A percentile compares a stretch with the other conserved stretches of the same genome.
Conservation (phyloP, 2,329 filamentous ascomycete species). For the Colletotrichum shisoi region DNA sequence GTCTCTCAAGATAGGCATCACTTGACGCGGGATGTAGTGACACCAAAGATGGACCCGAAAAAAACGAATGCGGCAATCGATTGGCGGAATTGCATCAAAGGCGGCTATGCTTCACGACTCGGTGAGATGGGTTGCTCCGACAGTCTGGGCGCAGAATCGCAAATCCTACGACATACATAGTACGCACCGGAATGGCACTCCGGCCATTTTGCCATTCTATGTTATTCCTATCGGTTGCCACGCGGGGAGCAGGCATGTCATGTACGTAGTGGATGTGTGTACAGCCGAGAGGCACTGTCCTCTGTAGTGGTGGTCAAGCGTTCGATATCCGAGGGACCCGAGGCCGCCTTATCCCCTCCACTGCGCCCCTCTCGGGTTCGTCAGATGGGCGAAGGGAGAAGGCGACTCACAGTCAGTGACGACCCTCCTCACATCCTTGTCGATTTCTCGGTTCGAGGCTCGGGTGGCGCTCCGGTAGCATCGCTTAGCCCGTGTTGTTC, state of each 20-base stretch:
- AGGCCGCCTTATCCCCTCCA: background rate
- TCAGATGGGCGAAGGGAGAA: background rate
- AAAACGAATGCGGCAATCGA: background rate
- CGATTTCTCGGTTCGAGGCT: slow-evolving; percentile 24
- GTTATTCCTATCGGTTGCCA: slow-evolving; percentile 3
- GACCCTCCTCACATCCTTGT: background rate
- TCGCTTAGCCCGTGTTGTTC: slow-evolving; percentile 37
- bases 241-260: slow-evolving; percentile 26
- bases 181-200: background rate
- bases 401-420: background rate
- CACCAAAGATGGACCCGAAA: background rate
- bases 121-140: slow-evolving; percentile 22
- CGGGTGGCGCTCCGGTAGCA: slow-evolving; percentile 10
- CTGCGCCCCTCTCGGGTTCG: background rate
- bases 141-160: slow-evolving; percentile 9
- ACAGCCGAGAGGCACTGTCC: too few relatives aligned
- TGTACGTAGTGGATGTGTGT: background rate
- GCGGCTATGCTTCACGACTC: background rate
- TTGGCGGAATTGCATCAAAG: background rate
- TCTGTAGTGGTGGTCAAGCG: background rate
- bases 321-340: slow-evolving; percentile 27
- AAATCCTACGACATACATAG: slow-evolving; percentile 6
- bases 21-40: too few relatives aligned
- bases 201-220: background rate
- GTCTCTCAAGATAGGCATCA: background rate